A percentile compares a stretch with the other conserved stretches of the same genome.
phyloP scores from a whole-genome alignment of 495 filamentous ascomycete genomes.

The Terfezia boudieri region DNA sequence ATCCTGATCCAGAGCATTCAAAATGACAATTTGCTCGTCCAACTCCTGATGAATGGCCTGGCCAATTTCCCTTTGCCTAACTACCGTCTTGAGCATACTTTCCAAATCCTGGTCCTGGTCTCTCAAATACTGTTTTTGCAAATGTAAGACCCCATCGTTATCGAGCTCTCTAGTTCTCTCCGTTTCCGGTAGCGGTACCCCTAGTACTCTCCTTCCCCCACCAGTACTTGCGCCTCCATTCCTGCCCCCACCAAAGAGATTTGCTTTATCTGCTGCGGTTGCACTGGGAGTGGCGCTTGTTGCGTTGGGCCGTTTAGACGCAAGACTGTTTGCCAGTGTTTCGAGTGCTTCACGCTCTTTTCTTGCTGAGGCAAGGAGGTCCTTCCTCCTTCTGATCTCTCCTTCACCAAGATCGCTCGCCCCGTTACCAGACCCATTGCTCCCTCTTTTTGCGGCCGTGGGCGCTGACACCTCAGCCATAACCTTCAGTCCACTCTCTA shows the following conservation, averaged over 20 bases:
- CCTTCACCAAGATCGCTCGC: slow-evolving; percentile 46
- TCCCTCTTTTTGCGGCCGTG: slow-evolving; percentile 20
- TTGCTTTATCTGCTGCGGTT: slow-evolving; percentile 33
- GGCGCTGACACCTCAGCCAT: slow-evolving; percentile 14
- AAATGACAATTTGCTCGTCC: slow-evolving; percentile 59
- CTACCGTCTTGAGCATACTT: slow-evolving; percentile 50
- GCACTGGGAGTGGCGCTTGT: slow-evolving; percentile 18
- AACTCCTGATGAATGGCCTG: slow-evolving; percentile 68
- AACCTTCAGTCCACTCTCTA: slow-evolving; percentile 48
- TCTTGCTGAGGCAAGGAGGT: slow-evolving; percentile 52
- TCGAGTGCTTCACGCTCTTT: slow-evolving; percentile 79
- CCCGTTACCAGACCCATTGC: slow-evolving; percentile 17
- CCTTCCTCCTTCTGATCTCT: slow-evolving; percentile 61
- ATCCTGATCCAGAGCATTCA: slow-evolving; percentile 55
- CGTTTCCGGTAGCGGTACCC: slow-evolving; percentile 56
- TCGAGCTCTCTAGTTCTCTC: slow-evolving; percentile 72
- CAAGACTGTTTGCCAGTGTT: slow-evolving; percentile 50
- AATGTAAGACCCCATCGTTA: slow-evolving; percentile 66
- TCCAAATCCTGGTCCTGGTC: slow-evolving; percentile 70
- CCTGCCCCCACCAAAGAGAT: slow-evolving; percentile 24
- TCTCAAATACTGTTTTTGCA: slow-evolving; percentile 62
- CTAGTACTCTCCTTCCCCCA: slow-evolving; percentile 45
- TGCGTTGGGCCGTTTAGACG: slow-evolving; percentile 23
- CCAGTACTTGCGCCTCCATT: slow-evolving; percentile 2
- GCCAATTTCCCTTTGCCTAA: slow-evolving; percentile 67